Conservation (phyloP, 176 grass and related monocot species). For the Ensete ventricosum region DNA sequence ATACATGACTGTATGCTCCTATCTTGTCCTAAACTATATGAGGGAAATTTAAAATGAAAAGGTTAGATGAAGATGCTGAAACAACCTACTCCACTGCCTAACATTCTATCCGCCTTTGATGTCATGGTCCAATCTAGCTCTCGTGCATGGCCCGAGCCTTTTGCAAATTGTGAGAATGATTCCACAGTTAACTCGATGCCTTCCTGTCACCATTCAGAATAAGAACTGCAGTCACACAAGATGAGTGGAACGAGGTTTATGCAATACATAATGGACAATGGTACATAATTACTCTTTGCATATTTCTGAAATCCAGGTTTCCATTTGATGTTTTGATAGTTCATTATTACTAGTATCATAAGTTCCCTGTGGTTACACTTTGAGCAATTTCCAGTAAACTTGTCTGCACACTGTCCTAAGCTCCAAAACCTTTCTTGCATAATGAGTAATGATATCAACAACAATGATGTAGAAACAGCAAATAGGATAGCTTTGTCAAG, state of each 20-base stretch:
- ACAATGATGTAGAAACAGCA: too few relatives aligned
- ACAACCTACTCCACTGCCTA: constrained; percentile 79
- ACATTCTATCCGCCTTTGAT: constrained; percentile 61
- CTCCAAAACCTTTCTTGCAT: too few relatives aligned
- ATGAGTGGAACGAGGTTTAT: neutral
- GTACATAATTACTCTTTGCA: too few relatives aligned
- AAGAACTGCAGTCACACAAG: constrained; percentile 6
- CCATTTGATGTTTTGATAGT: too few relatives aligned
- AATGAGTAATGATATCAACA: too few relatives aligned
- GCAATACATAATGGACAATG: neutral
- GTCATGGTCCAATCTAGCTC: constrained; percentile 27
- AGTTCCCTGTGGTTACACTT: too few relatives aligned
- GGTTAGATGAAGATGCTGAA: constrained; percentile 14
- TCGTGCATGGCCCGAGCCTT: constrained; percentile 31
- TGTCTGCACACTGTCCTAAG: too few relatives aligned
- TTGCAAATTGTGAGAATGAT: constrained; percentile 53
- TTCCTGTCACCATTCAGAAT: constrained; percentile 52
- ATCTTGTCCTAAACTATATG: neutral
- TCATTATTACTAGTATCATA: too few relatives aligned
- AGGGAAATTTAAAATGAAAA: neutral
- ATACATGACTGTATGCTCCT: neutral
- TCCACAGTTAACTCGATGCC: constrained; percentile 40
- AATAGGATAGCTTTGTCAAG: too few relatives aligned
- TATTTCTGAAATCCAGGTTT: too few relatives aligned
- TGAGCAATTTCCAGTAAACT: too few relatives aligned